A percentile compares a stretch with the other conserved stretches of the same genome.
Evolutionary conservation across 208 protist genomes (phyloP).

Genomic region (Kentomonas sorsogonicus): DNA sequence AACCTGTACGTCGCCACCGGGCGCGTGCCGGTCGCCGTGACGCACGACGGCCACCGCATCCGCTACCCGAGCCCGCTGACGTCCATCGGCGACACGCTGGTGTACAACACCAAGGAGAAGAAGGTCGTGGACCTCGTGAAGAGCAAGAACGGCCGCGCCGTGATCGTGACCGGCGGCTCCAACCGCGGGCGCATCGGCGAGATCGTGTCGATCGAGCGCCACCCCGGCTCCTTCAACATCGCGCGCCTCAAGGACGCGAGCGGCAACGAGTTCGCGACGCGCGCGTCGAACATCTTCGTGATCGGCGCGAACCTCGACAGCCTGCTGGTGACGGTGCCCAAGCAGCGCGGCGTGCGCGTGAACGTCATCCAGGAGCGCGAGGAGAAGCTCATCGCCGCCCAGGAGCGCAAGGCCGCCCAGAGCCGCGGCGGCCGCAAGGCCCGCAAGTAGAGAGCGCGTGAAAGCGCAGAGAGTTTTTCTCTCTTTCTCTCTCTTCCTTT

Average conservation of each 20-base stretch:
- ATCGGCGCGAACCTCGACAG: slow-evolving; percentile 93
- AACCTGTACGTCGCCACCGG: slow-evolving; percentile 86
- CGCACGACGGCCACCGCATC: slow-evolving; percentile 99
- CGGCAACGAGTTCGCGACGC: slow-evolving; percentile 96
- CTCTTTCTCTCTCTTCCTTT: slow-evolving; percentile 11
- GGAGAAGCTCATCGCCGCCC: slow-evolving; percentile 74
- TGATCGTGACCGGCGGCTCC: slow-evolving; percentile 96
- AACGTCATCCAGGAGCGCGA: slow-evolving; percentile 87
- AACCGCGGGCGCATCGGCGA: slow-evolving; percentile 98
- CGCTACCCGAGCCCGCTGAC: slow-evolving; percentile 98
- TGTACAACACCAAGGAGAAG: slow-evolving; percentile 95
- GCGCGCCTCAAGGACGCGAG: slow-evolving; percentile 94
- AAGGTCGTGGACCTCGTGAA: slow-evolving; percentile 92
- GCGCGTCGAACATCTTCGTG: slow-evolving; percentile 98
- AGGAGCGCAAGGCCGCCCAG: slow-evolving; percentile 52
- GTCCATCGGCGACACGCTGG: slow-evolving; percentile 96
- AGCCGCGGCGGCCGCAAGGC: slow-evolving; percentile 39
- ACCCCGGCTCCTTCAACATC: slow-evolving; percentile 97
- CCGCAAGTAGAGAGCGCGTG: slow-evolving; percentile 32
- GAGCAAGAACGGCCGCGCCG: slow-evolving; percentile 90
- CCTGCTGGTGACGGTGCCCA: slow-evolving; percentile 93
- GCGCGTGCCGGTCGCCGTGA: slow-evolving; percentile 95
- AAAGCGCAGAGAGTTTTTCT: slow-evolving; percentile 1
- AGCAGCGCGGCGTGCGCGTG: slow-evolving; percentile 93
- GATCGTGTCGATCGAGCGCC: slow-evolving; percentile 90